Evolutionary conservation across 129 eudicot genomes (phyloP).

Genomic region (Helianthus annuus): HanXRQr2.0-SUNRISE NC_035433.2:88221989-88222488

Average conservation of each 20-base stretch:
- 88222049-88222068: too few relatives aligned
- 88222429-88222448: slow-evolving; percentile 32
- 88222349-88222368: slow-evolving; percentile 2
- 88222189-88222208: slow-evolving; percentile 21
- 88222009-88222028: too few relatives aligned
- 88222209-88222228: slow-evolving; percentile 58
- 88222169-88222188: too few relatives aligned
- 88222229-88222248: slow-evolving; percentile 74
- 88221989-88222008: too few relatives aligned
- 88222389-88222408: slow-evolving; percentile 6
- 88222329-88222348: slow-evolving; percentile 6
- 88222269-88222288: slow-evolving; percentile 49
- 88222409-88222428: slow-evolving; percentile 41
- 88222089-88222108: too few relatives aligned
- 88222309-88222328: slow-evolving; percentile 25
- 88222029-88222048: too few relatives aligned
- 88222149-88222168: too few relatives aligned
- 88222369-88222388: slow-evolving; percentile 27
- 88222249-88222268: slow-evolving; percentile 56
- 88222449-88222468: slow-evolving; percentile 5
- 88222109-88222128: too few relatives aligned
- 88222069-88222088: too few relatives aligned
- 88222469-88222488: slow-evolving; percentile 1
- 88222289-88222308: slow-evolving; percentile 41
- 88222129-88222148: too few relatives aligned